Evolutionary conservation across 257 asterid genomes (phyloP), one percentile per base, ranked within the genome.

Genomic region (Schizonepeta tenuifolia): DNA sequence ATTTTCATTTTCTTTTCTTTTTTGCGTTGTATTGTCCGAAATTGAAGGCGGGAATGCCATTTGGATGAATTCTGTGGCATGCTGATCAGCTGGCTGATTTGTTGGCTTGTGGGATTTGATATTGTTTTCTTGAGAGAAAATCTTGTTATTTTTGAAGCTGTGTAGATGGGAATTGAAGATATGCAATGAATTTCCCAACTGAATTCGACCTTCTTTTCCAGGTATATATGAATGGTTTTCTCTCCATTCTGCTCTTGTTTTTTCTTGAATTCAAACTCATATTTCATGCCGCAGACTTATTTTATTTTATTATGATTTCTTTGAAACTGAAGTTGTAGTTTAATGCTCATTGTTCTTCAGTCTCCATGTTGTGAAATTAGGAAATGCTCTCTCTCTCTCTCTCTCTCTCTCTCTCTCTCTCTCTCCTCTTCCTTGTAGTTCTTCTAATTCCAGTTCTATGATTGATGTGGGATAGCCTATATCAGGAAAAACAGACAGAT

Each of bases 141-240:
- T 18, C 62, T 56, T 72, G 78, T 58, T 59, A 2, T 74, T 7
- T 12, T 36, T 69, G 36, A 18, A 58, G 69, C 43, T 38, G 33
- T 57, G 63, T 56, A 20, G 71, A 28, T 50, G 49, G 18, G 43
- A 43, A 4, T 26, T 41, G 57, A 11, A 65, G 67, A 61, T 60
- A 20, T 78, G 31, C 71, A 18, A 81, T 78, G 88, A 75, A 75
- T 65, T 75, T 83, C 74, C 1, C 31, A 21, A 1, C n/a, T 5
- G 71, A 59, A 35, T 78, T 74, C 72, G 9, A 63, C 66, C 46
- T 71, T n/a, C 58, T 71, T 57, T 77, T 74, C 41, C 75, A 83
- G 87, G 87, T 83, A 65, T 24, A 24, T 24, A 24, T 50, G 22
- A 1, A 20, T 18, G 22, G 1, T 7, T 38, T 7, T 1, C 11